Base-by-base conservation (phyloP, 805 yeast species). In the Saturnispora besseyi region DNA sequence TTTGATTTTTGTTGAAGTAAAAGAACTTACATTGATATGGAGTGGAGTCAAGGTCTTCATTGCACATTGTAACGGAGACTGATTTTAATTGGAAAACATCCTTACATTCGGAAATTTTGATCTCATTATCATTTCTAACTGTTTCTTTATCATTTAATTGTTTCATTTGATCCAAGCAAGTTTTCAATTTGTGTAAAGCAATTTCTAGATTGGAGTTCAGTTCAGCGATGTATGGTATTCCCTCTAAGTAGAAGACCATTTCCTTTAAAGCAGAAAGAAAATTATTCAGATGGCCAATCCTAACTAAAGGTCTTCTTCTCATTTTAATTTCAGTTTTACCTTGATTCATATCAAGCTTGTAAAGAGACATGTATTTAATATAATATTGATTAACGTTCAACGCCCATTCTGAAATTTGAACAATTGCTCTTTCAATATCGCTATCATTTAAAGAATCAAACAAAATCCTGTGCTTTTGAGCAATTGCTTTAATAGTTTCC, bases 281-380 rank as follows among this genome's bases (percentile, higher is more conserved):
- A 41, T 56, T 59, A 18, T 52, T 53, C 24, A 68, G 45, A 29
- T 59, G 57, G 6, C 62, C 50, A n/a, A 67, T 48, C 50, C 66
- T 57, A 32, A 61, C 54, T 32, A 68, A 45, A 9, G 72, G 72
- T 42, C 61, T 55, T 46, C 64, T 56, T 46, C 65, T 62, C 6
- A 64, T 50, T 15, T 52, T 51, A 24, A 62, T 48, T 49, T 67
- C 70, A 2, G 59, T 51, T 7, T 59, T 52, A 1, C 66, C 45
- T 34, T 63, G 64, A 37, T 54, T 53, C 4, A 54, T 43, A 32
- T 52, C 60, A 18, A 61, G 34, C 33, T 47, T 55, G 53, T 64
- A 66, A 13, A 48, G 31, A 12, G 49, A 42, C 15, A 60, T 36
- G 45, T 64, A 67, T 5, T 51, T 41, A 2, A 37, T 18, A 50